These are phyloP conservation scores for Bipolaris cookei DNA, from an alignment of 2,329 filamentous ascomycete species.

Conservation along the genomic window DNA sequence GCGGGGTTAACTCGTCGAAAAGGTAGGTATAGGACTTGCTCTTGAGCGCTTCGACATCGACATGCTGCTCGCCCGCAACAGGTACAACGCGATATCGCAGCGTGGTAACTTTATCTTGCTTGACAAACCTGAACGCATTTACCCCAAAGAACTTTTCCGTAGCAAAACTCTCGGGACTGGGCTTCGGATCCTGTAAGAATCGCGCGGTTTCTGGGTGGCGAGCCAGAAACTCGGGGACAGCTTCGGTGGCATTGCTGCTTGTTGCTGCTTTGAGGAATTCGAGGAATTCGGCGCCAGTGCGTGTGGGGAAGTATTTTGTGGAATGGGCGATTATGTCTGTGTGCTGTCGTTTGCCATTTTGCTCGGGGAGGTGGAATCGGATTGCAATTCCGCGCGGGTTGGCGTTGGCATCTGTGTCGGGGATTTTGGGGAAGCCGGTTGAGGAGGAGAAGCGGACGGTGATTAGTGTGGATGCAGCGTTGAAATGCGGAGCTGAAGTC, in stretches of 20 bases:
- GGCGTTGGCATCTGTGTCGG: slow-evolving; percentile 57
- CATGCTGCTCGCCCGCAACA: slow-evolving; percentile 49
- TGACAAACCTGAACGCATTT: slow-evolving; percentile 58
- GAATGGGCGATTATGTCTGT: slow-evolving; percentile 64
- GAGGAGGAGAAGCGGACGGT: slow-evolving; percentile 60
- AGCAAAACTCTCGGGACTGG: slow-evolving; percentile 57
- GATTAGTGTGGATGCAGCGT: slow-evolving; percentile 53
- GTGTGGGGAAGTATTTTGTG: slow-evolving; percentile 59
- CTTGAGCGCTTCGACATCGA: slow-evolving; percentile 50
- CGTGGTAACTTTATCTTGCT: slow-evolving; percentile 52
- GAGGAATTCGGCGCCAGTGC: slow-evolving; percentile 61
- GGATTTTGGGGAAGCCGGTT: slow-evolving; percentile 59
- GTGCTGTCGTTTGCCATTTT: slow-evolving; percentile 53
- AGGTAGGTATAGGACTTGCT: slow-evolving; percentile 54
- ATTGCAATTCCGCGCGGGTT: slow-evolving; percentile 56
- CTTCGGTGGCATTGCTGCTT: slow-evolving; percentile 37
- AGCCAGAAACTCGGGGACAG: slow-evolving; percentile 53
- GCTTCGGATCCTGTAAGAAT: slow-evolving; percentile 60
- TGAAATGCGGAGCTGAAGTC: slow-evolving; percentile 59
- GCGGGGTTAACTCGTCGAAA: slow-evolving; percentile 55
- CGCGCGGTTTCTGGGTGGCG: slow-evolving; percentile 55
- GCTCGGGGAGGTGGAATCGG: slow-evolving; percentile 58
- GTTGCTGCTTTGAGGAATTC: slow-evolving; percentile 54
- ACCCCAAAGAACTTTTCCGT: slow-evolving; percentile 58
- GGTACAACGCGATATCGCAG: slow-evolving; percentile 60